Base-by-base conservation (phyloP, 208 protist species). In the Crithidia expoeki region DNA sequence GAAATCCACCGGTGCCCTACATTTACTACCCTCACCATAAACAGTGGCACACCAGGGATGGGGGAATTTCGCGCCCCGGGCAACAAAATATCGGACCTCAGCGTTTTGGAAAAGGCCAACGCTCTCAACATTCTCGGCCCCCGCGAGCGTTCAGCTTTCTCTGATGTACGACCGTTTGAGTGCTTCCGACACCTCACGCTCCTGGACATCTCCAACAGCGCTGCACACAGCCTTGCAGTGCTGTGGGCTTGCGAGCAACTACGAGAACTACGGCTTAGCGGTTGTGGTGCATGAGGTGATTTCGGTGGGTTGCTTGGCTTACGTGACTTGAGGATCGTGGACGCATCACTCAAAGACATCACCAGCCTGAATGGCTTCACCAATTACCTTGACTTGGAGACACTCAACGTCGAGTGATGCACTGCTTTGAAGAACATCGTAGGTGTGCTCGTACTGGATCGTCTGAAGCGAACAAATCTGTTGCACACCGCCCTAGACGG, bases 121-220 rank as follows among this genome's bases (percentile, higher is more conserved):
- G 42, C 12, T 19, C 42, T 47, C 42, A 17, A 47, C n/a, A 17
- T 47, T 9, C 42, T 47, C 16, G 16, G n/a, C 42, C 42, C n/a
- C 14, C 42, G n/a, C 42, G 42, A 47, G 16, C n/a, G 42, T n/a
- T 5, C 42, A 17, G 12, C 12, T 9, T 47, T 47, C 16, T 47
- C 49, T 14, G 49, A 52, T 5, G 49, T 14, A 4, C 21, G 2
- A 30, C 21, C 25, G 2, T 10, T 52, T 14, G 10, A 30, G 14
- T 25, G 9, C 17, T 52, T 52, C 17, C 49, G 10, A 5, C 6
- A 52, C 49, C 49, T 52, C 23, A 30, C 25, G 23, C 30, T 52
- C 25, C 30, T 52, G 25, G 49, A 52, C 25, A 25, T 52, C 49
- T 52, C 49, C 49, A 52, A 52, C 49, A 52, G 21, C 21, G 49